These are phyloP conservation scores for Tetraselmis striata DNA, from an alignment of 139 green algal genomes.

Conservation along the genomic window DNA sequence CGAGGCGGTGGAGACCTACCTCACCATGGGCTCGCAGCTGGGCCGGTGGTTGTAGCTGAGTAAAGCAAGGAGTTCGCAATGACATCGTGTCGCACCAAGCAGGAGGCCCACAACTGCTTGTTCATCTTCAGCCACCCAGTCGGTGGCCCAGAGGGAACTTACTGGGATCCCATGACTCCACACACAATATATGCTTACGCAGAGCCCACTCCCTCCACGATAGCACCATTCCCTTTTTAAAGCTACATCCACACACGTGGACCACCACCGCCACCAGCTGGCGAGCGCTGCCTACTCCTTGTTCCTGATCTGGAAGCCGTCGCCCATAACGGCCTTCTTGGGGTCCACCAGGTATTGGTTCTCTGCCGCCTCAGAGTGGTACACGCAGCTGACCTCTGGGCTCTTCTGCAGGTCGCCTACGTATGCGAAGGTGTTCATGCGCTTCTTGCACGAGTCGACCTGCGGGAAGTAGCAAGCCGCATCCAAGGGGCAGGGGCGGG, in stretches of 20 bases:
- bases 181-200: no score
- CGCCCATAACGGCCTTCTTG: constrained; percentile 45
- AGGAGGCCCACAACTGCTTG: no score
- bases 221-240: no score
- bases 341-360: constrained; percentile 77
- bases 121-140: no score
- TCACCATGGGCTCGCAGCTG: background rate
- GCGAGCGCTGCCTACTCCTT: no score
- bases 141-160: no score
- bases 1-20: background rate
- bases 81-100: no score
- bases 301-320: constrained; percentile 27
- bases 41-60: background rate
- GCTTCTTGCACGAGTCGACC: constrained; percentile 82
- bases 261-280: no score
- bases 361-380: constrained; percentile 93
- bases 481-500: background rate
- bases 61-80: no score
- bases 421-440: constrained; percentile 99
- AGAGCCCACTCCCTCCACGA: no score
- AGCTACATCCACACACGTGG: no score
- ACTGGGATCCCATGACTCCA: no score
- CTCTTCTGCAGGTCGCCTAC: constrained; percentile 86
- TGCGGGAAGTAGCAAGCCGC: constrained; percentile 20
- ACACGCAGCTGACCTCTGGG: constrained; percentile 87